Percentiles rank a stretch among this genome's conserved stretches.
phyloP scores from a whole-genome alignment of 192 early-diverging fungal species.

The Coemansia sp. region DNA sequence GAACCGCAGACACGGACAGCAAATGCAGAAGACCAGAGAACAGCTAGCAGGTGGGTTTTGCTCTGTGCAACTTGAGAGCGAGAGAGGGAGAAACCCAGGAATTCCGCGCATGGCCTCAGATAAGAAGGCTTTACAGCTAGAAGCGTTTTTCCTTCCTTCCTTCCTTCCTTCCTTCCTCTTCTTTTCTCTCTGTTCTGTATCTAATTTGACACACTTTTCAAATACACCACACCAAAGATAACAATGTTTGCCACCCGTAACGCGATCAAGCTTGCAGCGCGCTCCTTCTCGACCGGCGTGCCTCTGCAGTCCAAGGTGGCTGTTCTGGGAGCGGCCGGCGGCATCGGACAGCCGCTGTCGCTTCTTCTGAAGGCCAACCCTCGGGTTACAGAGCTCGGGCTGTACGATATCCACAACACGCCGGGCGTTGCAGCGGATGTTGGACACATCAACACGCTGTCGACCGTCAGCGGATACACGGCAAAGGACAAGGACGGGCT shows the following conservation, averaged over 20 bases:
- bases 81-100: background rate
- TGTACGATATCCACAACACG: constrained; percentile 97
- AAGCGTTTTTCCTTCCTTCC: background rate
- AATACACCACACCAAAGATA: background rate
- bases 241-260: constrained; percentile 56
- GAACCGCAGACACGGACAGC: background rate
- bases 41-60: background rate
- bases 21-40: background rate
- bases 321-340: constrained; percentile 82
- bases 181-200: constrained; percentile 2
- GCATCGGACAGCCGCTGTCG: constrained; percentile 97
- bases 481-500: constrained; percentile 70
- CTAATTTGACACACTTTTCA: background rate
- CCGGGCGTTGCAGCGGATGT: constrained; percentile 97
- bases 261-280: constrained; percentile 43
- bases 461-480: constrained; percentile 77
- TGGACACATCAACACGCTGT: constrained; percentile 86
- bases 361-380: constrained; percentile 92
- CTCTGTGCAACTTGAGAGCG: background rate
- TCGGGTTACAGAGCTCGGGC: constrained; percentile 77
- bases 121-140: background rate
- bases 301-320: constrained; percentile 60
- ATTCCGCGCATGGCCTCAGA: background rate
- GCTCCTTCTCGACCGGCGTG: constrained; percentile 55
- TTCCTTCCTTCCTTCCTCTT: background rate